These are phyloP conservation scores for Achaetomium macrosporum DNA, from an alignment of 2,329 filamentous ascomycete genomes.

Conservation along the genomic window DNA sequence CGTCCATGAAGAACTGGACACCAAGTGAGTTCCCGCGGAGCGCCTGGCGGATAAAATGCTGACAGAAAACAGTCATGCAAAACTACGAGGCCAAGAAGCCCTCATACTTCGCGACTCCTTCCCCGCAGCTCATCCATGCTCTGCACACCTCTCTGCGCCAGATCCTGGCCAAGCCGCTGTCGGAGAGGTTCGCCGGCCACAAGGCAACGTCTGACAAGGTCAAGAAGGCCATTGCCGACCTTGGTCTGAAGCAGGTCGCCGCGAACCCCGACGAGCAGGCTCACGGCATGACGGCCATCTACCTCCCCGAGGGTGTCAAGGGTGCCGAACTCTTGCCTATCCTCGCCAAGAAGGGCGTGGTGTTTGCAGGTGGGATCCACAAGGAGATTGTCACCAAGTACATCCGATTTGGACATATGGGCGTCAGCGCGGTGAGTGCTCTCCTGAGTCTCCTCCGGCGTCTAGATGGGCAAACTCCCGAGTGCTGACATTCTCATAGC, in stretches of 20 bases:
- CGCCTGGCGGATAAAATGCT: not conserved
- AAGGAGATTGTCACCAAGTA: slow-evolving; percentile 93
- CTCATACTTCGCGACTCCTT: slow-evolving; percentile 95
- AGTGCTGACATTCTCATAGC: slow-evolving; percentile 37
- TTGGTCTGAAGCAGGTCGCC: slow-evolving; percentile 85
- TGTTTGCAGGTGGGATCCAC: slow-evolving; percentile 93
- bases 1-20: slow-evolving; percentile 94
- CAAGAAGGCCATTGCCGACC: slow-evolving; percentile 72
- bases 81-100: slow-evolving; percentile 98
- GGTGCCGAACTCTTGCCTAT: slow-evolving; percentile 79
- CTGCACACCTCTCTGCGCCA: slow-evolving; percentile 84
- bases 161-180: slow-evolving; percentile 73
- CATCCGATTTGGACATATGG: slow-evolving; percentile 96
- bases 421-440: slow-evolving; percentile 69
- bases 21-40: slow-evolving; percentile 55
- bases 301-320: slow-evolving; percentile 77
- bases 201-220: slow-evolving; percentile 73
- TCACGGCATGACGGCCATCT: slow-evolving; percentile 97
- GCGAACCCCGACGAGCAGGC: slow-evolving; percentile 83
- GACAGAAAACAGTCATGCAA: slow-evolving; percentile 69
- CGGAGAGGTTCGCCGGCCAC: slow-evolving; percentile 79
- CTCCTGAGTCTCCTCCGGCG: slow-evolving; percentile 37
- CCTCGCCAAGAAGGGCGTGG: slow-evolving; percentile 77
- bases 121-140: slow-evolving; percentile 87
- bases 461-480: too few species aligned